These are phyloP conservation scores for Coffea eugenioides DNA, from an alignment of 257 asterid species.

Conservation along the genomic window DNA sequence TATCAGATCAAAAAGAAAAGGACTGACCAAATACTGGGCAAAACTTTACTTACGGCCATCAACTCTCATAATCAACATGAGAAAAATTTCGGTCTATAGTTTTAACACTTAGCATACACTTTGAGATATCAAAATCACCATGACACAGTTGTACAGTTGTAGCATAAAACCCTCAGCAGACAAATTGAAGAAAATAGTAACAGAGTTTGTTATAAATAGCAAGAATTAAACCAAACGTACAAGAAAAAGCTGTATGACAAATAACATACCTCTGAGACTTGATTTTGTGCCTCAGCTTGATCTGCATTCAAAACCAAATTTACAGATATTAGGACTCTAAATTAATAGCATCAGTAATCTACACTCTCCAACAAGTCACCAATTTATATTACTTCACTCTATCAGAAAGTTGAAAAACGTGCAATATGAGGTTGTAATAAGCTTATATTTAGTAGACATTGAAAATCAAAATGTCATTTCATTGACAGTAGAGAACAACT, in stretches of 20 bases:
- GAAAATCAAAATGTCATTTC: neutral
- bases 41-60: neutral
- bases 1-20: neutral
- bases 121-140: slow-evolving; percentile 5
- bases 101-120: neutral
- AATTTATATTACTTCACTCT: neutral
- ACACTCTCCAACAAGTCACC: neutral
- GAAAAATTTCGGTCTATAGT: neutral
- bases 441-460: neutral
- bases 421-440: neutral
- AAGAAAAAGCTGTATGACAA: neutral
- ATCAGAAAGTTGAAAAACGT: neutral
- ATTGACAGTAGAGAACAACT: neutral
- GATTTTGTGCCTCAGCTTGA: slow-evolving; percentile 38
- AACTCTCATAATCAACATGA: neutral
- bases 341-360: neutral
- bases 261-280: slow-evolving; percentile 45
- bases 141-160: neutral
- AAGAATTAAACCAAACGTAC: neutral
- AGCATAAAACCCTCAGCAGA: neutral
- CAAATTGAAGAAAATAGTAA: neutral
- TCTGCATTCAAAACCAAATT: slow-evolving; percentile 44
- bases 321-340: slow-evolving; percentile 18
- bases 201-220: neutral
- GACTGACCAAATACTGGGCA: neutral